Evolutionary conservation across 495 filamentous ascomycete genomes (phyloP).

Genomic region (Cryomyces minteri): DNA sequence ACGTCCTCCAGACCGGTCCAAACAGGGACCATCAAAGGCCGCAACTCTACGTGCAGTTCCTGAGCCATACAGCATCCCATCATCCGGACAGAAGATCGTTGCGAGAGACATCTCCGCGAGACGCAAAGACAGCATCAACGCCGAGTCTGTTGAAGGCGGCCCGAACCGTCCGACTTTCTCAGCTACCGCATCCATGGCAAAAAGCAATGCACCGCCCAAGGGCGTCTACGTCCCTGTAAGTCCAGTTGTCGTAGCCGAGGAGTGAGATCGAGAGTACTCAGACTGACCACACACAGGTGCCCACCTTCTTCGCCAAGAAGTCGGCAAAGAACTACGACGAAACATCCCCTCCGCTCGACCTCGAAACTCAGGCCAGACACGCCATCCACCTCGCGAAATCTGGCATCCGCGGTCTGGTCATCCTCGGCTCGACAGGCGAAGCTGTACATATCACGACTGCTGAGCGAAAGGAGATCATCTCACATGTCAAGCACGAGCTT

Average conservation of each 20-base stretch:
- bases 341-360: conserved; percentile 28
- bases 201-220: conserved; percentile 3
- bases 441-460: conserved; percentile 41
- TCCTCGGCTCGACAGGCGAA: conserved; percentile 52
- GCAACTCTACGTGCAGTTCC: too few relatives aligned
- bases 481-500: conserved; percentile 31
- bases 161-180: too few relatives aligned
- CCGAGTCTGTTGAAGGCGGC: too few relatives aligned
- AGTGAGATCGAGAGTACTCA: too few relatives aligned
- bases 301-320: conserved; percentile 29
- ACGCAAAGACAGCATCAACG: too few relatives aligned
- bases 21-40: too few relatives aligned
- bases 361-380: conserved; percentile 37
- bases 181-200: too few relatives aligned
- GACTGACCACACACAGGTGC: conserved; percentile 7
- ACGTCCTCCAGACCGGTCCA: too few relatives aligned
- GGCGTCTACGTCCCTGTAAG: conserved; percentile 10
- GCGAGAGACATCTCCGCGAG: too few relatives aligned
- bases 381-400: conserved; percentile 40
- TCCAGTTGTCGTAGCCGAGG: not conserved
- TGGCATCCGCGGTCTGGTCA: conserved; percentile 44
- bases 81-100: too few relatives aligned
- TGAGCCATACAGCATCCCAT: too few relatives aligned
- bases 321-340: conserved; percentile 17
- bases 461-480: conserved; percentile 39